Evolutionary conservation across 257 asterid genomes (phyloP), one percentile per base, ranked within the genome.

Genomic region (Voacanga thouarsii): DNA sequence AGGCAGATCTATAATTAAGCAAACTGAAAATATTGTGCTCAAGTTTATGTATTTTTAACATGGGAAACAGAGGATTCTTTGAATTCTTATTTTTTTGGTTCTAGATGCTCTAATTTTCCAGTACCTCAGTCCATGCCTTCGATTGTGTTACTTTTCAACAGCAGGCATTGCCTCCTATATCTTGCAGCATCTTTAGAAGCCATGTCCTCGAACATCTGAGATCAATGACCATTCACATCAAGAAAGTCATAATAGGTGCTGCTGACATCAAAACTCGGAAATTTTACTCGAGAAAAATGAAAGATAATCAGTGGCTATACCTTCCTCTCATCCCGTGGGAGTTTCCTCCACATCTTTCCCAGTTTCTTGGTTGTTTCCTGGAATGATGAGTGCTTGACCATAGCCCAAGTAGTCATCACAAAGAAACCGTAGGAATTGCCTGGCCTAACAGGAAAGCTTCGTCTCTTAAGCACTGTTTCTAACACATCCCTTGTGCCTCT

Each of bases 341-440:
- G 84, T 41, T 65, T 39, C 76, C 67, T 61, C 90, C 86, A 78
- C 67, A 80, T 75, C 76, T 77, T 71, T 44, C 85, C 71, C 78
- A 79, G 19, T 72, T 72, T 81, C 83, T 79, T 86, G 84, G 85
- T 82, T 43, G 82, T 85, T 75, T 79, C 83, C 70, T 21, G 82
- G 57, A 87, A 83, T 2, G 86, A 85, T 56, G 75, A 80, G 33
- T 80, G 47, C 72, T 75, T 82, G 55, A 77, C 84, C n/a, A 39
- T 71, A 26, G 49, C 78, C 88, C 88, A 83, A 76, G 65, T 84
- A 19, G 84, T 79, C 82, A 49, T 85, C 71, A 78, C 77, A 73
- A 80, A 85, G 66, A 82, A 85, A 6, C 82, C 75, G 67, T 82
- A 85, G 28, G 88, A 73, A 80, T 66, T 78, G 80, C 86, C 79